Evolutionary conservation across 805 yeast species (phyloP).

Genomic region (Yarrowia sp.): DNA sequence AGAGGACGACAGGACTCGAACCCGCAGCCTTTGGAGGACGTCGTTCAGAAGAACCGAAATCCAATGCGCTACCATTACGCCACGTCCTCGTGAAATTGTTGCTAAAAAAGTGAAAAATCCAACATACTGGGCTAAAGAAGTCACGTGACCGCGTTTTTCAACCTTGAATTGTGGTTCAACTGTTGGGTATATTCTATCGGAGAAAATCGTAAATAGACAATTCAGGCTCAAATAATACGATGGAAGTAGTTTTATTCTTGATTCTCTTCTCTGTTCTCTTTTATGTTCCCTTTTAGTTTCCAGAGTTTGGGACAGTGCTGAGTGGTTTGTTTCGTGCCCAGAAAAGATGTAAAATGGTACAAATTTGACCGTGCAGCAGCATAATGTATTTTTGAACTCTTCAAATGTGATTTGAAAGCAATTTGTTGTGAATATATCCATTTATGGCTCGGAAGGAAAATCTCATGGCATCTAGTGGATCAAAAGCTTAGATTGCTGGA

Average conservation of each 20-base stretch:
- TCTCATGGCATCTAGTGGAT: no score
- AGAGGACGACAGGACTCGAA: slow-evolving; percentile 25
- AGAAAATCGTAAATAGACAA: background rate
- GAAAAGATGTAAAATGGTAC: no score
- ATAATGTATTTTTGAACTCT: no score
- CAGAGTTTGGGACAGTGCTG: no score
- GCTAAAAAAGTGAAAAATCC: background rate
- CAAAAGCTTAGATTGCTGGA: no score
- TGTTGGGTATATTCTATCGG: background rate
- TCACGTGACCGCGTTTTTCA: background rate
- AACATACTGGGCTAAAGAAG: background rate
- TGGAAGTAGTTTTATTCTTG: background rate
- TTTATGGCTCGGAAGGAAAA: no score
- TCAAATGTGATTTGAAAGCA: no score
- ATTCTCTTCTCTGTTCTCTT: background rate
- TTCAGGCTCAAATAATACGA: background rate
- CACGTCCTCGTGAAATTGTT: slow-evolving; percentile 7
- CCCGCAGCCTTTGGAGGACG: slow-evolving; percentile 26
- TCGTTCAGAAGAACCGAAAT: slow-evolving; percentile 24
- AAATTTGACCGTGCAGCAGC: no score
- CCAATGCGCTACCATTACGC: slow-evolving; percentile 26
- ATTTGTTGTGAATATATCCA: no score
- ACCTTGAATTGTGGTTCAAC: background rate
- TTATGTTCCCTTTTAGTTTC: no score
- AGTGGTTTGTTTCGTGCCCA: no score